phyloP scores from a whole-genome alignment of 2,329 filamentous ascomycete species.

The Colletotrichum cereale region DNA sequence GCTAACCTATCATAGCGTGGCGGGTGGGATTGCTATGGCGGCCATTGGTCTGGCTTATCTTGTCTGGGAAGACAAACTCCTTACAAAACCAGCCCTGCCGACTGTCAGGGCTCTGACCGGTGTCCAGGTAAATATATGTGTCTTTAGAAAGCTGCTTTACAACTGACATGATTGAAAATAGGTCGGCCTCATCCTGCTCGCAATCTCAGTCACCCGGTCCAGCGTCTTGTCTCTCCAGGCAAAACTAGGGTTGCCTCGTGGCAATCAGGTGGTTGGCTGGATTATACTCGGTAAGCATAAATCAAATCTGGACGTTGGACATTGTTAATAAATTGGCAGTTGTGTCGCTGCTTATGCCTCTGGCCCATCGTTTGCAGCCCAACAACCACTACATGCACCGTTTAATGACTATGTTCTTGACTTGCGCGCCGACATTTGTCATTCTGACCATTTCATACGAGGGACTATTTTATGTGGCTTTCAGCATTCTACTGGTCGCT shows the following conservation, averaged over 20 bases:
- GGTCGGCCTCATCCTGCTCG: slow-evolving; percentile 82
- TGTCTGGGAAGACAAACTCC: slow-evolving; percentile 74
- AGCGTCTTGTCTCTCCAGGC: slow-evolving; percentile 88
- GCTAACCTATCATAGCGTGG: slow-evolving; percentile 63
- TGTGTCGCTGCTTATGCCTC: slow-evolving; percentile 80
- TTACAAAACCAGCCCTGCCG: slow-evolving; percentile 38
- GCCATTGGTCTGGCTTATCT: slow-evolving; percentile 82
- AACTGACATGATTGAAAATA: slow-evolving; percentile 48
- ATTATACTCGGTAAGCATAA: slow-evolving; percentile 73
- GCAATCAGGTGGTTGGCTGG: slow-evolving; percentile 92
- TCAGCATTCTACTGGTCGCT: slow-evolving; percentile 82
- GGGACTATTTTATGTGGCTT: slow-evolving; percentile 93
- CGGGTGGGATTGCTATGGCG: slow-evolving; percentile 84
- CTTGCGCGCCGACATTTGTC: slow-evolving; percentile 93
- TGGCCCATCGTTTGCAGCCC: slow-evolving; percentile 83
- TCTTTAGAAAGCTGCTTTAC: slow-evolving; percentile 9
- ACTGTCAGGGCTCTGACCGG: slow-evolving; percentile 73
- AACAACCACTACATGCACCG: slow-evolving; percentile 92
- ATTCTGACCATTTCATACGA: slow-evolving; percentile 98
- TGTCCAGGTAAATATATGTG: slow-evolving; percentile 65
- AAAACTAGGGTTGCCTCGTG: slow-evolving; percentile 84
- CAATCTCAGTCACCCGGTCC: slow-evolving; percentile 88
- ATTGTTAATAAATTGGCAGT: slow-evolving; percentile 59
- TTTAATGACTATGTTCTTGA: slow-evolving; percentile 88
- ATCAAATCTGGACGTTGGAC: not conserved